Evolutionary conservation across 495 filamentous ascomycete species (phyloP).

Genomic region (Aspergillus nidulans): DNA sequence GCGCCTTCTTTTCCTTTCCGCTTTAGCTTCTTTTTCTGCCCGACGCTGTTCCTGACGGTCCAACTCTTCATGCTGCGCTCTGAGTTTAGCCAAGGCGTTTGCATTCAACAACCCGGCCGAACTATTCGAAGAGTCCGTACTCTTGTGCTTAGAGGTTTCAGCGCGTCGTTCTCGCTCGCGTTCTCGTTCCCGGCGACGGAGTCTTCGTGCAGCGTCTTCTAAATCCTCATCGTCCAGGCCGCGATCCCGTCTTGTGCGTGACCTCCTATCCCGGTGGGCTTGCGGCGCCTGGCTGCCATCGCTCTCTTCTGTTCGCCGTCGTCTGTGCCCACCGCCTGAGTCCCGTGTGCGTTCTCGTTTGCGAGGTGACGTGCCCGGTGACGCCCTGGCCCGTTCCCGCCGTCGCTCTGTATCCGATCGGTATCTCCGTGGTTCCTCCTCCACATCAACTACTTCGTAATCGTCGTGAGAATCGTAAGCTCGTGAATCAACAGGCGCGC

Average conservation of each 20-base stretch:
- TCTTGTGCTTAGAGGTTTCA: slow-evolving; percentile 32
- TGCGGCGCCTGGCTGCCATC: slow-evolving; percentile 6
- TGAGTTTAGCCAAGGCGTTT: slow-evolving; percentile 57
- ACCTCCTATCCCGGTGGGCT: slow-evolving; percentile 2
- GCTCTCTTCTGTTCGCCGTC: neutral
- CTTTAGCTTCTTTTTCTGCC: slow-evolving; percentile 31
- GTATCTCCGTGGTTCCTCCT: slow-evolving; percentile 11
- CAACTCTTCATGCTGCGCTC: slow-evolving; percentile 49
- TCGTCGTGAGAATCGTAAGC: slow-evolving; percentile 18
- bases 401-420: slow-evolving; percentile 15
- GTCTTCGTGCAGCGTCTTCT: slow-evolving; percentile 3
- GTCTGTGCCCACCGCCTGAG: slow-evolving; percentile 10
- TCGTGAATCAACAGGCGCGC: slow-evolving; percentile 6
- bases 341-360: slow-evolving; percentile 18
- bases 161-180: slow-evolving; percentile 12
- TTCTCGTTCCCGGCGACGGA: slow-evolving; percentile 19
- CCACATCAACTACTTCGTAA: slow-evolving; percentile 9
- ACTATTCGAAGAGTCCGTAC: slow-evolving; percentile 38
- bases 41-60: slow-evolving; percentile 18
- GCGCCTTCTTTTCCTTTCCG: slow-evolving; percentile 33
- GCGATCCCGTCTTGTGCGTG: slow-evolving; percentile 11
- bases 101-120: slow-evolving; percentile 38
- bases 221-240: slow-evolving; percentile 8
- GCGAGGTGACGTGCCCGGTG: slow-evolving; percentile 16
- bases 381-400: slow-evolving; percentile 17